These are phyloP conservation scores for Neopestalotiopsis rosae DNA, from an alignment of 2,329 filamentous ascomycete genomes.

Conservation along the genomic window DNA sequence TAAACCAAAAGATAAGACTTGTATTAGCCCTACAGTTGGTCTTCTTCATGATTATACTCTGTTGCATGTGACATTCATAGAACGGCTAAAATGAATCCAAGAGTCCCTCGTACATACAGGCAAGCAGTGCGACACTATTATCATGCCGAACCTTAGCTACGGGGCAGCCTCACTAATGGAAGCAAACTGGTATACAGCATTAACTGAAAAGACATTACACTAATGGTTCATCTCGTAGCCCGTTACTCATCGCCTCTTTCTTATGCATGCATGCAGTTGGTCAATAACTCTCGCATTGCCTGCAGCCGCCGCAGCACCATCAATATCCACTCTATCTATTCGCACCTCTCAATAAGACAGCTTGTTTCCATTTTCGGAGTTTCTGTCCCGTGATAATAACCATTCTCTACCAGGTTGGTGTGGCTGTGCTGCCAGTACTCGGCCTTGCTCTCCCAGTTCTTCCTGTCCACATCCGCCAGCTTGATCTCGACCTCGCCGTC, in stretches of 20 bases:
- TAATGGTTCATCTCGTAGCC: background rate
- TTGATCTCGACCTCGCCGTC: constrained; percentile 54
- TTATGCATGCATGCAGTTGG: background rate
- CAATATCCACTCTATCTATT: background rate
- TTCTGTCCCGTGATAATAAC: constrained; percentile 63
- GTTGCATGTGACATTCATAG: background rate
- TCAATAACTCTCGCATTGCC: background rate
- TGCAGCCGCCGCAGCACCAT: background rate
- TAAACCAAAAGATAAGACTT: background rate
- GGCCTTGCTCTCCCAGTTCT: constrained; percentile 70
- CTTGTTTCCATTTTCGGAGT: constrained; percentile 32
- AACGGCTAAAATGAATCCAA: background rate
- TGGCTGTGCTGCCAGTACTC: constrained; percentile 73
- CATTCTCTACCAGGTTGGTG: constrained; percentile 64
- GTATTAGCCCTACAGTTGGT: background rate
- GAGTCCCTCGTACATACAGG: no score
- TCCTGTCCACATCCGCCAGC: constrained; percentile 79
- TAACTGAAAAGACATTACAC: background rate
- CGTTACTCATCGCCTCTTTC: background rate
- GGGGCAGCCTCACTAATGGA: background rate
- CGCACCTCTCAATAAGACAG: constrained; percentile 26
- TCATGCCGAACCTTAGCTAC: background rate
- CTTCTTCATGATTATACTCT: background rate
- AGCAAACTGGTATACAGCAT: background rate
- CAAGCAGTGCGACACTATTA: no score